Base-by-base conservation (phyloP, 495 filamentous ascomycete genomes). In the Penicillium cosmopolitanum region DNA sequence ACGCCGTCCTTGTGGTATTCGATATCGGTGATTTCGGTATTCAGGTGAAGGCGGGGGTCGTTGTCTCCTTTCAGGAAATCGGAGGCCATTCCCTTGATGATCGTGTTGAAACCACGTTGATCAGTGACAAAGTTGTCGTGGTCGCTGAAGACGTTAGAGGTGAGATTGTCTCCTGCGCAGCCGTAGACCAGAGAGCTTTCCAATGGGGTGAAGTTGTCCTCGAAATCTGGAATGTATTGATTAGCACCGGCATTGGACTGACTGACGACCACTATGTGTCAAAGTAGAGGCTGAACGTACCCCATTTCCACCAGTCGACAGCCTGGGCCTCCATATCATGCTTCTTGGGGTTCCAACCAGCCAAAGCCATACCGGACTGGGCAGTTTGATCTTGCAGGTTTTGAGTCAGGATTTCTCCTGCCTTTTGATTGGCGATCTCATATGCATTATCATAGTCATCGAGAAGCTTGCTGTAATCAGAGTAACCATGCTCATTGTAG, bases 111-210 rank as follows among this genome's bases (percentile, higher is more conserved):
- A 10, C 89, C 89, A 5, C 85, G 79, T 40, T 81, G 81, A 62
- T 93, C 89, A 51, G 78, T 68, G n/a, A 89, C 87, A 54, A 85
- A 87, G 65, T 91, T 86, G 64, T 91, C 90, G 34, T 80, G 79
- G 10, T 84, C 81, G 18, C 77, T 79, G 53, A 76, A 83, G 36
- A 77, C 71, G 57, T 82, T 77, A 35, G 73, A 80, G 4, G 79
- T 80, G 3, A 79, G 57, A 58, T 83, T 83, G 53, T 79, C 59
- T 18, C 74, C 77, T 13, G 76, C 77, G 43, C 75, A 67, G n/a
- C 75, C 69, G 36, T 77, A 82, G 25, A 77, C 69, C 36, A 79
- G 69, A 16, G 79, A 82, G 65, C 76, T 80, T 42, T 73, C 66
- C 64, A 80, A 73, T 53, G 85, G 79, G n/a, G 75, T 57, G 51